Conservation (phyloP, 805 yeast species). For the Candida fluviatilis region DNA sequence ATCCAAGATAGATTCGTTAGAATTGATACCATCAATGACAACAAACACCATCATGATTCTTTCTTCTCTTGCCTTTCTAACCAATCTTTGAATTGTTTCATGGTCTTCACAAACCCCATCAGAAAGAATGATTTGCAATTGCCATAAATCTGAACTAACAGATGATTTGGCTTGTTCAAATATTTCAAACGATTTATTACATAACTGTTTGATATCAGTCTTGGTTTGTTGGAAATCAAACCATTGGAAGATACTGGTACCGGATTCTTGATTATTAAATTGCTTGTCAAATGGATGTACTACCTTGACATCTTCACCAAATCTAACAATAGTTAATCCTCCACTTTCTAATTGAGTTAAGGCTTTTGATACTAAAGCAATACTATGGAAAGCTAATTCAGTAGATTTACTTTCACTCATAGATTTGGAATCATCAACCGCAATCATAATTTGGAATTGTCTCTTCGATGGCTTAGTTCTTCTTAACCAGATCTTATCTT, state of each 20-base stretch:
- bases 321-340: slow-evolving; percentile 81
- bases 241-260: slow-evolving; percentile 79
- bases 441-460: slow-evolving; percentile 95
- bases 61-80: slow-evolving; percentile 87
- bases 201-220: slow-evolving; percentile 77
- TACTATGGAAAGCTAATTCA: slow-evolving; percentile 89
- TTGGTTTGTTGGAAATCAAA: slow-evolving; percentile 85
- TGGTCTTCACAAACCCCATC: slow-evolving; percentile 99
- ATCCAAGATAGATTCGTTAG: slow-evolving; percentile 83
- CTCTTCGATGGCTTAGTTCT: slow-evolving; percentile 97
- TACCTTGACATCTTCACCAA: slow-evolving; percentile 78
- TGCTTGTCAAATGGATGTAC: slow-evolving; percentile 89
- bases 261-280: slow-evolving; percentile 71
- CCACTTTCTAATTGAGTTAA: slow-evolving; percentile 93
- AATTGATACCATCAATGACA: slow-evolving; percentile 82
- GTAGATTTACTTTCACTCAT: slow-evolving; percentile 93
- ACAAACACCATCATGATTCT: slow-evolving; percentile 94
- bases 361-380: slow-evolving; percentile 91
- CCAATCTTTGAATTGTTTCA: slow-evolving; percentile 72
- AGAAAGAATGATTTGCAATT: slow-evolving; percentile 83
- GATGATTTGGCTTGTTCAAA: slow-evolving; percentile 57
- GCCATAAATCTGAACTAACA: slow-evolving; percentile 72
- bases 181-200: slow-evolving; percentile 64
- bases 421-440: slow-evolving; percentile 95
- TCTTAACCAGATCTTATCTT: slow-evolving; percentile 97